Evolutionary conservation across 192 early-diverging fungal species (phyloP).

Genomic region (Powellomyces hirtus): DNA sequence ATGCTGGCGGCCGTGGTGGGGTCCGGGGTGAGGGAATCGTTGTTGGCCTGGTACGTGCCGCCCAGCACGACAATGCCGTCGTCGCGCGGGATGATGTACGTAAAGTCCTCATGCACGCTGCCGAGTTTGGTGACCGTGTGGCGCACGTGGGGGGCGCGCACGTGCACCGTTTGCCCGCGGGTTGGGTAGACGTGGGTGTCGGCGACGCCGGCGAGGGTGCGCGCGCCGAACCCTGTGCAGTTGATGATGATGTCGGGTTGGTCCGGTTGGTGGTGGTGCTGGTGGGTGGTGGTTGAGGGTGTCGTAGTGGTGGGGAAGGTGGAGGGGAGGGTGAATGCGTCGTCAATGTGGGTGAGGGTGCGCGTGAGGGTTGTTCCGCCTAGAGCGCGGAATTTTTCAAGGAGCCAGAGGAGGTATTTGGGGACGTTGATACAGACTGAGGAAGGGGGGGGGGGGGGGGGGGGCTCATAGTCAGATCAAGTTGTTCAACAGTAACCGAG

Average conservation of each 20-base stretch:
- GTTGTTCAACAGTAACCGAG: no score
- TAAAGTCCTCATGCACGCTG: slow-evolving; percentile 38
- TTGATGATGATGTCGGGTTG: slow-evolving; percentile 68
- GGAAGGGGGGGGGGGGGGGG: no score
- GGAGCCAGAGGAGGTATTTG: slow-evolving; percentile 66
- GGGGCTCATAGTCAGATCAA: no score
- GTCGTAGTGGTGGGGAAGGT: no score
- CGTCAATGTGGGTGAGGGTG: slow-evolving; percentile 39
- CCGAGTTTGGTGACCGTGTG: slow-evolving; percentile 52
- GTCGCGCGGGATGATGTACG: slow-evolving; percentile 83
- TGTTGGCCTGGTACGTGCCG: slow-evolving; percentile 57
- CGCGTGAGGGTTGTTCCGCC: slow-evolving; percentile 51
- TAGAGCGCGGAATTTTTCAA: slow-evolving; percentile 43
- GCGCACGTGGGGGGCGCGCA: slow-evolving; percentile 67
- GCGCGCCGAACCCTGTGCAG: slow-evolving; percentile 74
- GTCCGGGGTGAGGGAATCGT: slow-evolving; percentile 31
- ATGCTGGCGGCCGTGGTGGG: slow-evolving; percentile 33
- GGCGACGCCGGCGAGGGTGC: slow-evolving; percentile 65
- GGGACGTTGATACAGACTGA: slow-evolving; percentile 64
- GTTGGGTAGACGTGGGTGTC: slow-evolving; percentile 72
- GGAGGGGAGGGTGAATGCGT: no score
- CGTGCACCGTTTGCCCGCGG: slow-evolving; percentile 79
- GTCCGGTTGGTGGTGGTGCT: background rate
- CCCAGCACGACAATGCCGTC: slow-evolving; percentile 76
- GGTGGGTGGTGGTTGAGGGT: no score